Percentiles rank a stretch among this genome's conserved stretches.
Evolutionary conservation across 805 yeast species (phyloP).

Genomic region (Myxozyma neglecta): DNA sequence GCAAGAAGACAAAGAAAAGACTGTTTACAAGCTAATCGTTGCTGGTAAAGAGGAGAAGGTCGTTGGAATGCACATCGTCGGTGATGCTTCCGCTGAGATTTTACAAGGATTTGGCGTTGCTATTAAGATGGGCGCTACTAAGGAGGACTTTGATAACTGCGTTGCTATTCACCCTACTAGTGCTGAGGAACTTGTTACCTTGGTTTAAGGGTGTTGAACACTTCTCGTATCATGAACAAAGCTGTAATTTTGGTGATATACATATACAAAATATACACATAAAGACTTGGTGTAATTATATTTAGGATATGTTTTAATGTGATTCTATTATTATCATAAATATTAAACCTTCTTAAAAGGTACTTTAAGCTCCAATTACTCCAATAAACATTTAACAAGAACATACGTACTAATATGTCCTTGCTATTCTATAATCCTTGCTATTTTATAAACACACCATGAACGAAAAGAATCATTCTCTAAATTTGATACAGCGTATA

Average conservation of each 20-base stretch:
- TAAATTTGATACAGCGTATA: no score
- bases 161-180: constrained; percentile 99
- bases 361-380: not conserved
- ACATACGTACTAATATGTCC: not conserved
- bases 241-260: no score
- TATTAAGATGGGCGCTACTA: constrained; percentile 98
- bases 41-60: constrained; percentile 86
- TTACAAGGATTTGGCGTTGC: constrained; percentile 99
- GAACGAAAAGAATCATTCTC: no score
- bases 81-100: constrained; percentile 87
- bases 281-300: no score
- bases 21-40: constrained; percentile 78
- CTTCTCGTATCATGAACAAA: no score
- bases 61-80: constrained; percentile 91
- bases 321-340: not conserved
- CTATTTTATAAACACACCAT: not conserved
- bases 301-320: no score
- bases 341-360: not conserved
- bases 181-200: constrained; percentile 95
- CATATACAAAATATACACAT: no score
- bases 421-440: not conserved
- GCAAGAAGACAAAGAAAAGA: constrained; percentile 70
- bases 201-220: constrained; percentile 45
- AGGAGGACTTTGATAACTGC: constrained; percentile 88
- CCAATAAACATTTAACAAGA: not conserved